Percentiles rank a stretch among this genome's conserved stretches.
phyloP scores from a whole-genome alignment of 1,284 basidiomycete genomes.

The Vanrija humicola region DNA sequence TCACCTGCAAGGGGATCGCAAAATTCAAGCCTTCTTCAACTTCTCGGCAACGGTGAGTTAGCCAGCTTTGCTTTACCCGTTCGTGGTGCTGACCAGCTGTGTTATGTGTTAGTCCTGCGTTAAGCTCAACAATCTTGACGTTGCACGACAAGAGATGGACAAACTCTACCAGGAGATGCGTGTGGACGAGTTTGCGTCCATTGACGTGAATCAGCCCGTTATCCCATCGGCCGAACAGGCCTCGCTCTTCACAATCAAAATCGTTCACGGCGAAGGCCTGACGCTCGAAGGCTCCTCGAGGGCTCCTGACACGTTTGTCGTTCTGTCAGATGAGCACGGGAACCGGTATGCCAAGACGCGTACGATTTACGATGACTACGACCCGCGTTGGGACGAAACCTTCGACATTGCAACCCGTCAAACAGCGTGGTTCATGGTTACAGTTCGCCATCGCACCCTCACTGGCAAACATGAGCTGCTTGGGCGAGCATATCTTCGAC shows the following conservation, averaged over 20 bases:
- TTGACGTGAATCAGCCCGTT: slow-evolving; percentile 57
- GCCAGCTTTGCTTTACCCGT: neutral
- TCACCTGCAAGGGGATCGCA: slow-evolving; percentile 73
- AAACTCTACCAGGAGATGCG: slow-evolving; percentile 89
- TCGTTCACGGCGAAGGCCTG: slow-evolving; percentile 81
- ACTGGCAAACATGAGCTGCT: slow-evolving; percentile 87
- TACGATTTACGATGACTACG: slow-evolving; percentile 86
- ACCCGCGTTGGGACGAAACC: slow-evolving; percentile 95
- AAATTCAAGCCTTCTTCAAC: slow-evolving; percentile 63
- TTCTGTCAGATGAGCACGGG: slow-evolving; percentile 87
- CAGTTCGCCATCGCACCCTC: slow-evolving; percentile 82
- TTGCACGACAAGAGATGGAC: slow-evolving; percentile 83
- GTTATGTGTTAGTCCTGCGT: slow-evolving; percentile 72
- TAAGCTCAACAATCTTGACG: slow-evolving; percentile 96
- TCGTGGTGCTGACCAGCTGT: too few relatives aligned
- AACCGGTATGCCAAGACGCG: slow-evolving; percentile 89
- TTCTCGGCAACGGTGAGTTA: slow-evolving; percentile 65
- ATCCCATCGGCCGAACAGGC: slow-evolving; percentile 59
- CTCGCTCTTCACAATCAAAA: slow-evolving; percentile 91
- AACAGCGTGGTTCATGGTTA: slow-evolving; percentile 93
- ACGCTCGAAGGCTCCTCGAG: slow-evolving; percentile 63
- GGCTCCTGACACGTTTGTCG: slow-evolving; percentile 77
- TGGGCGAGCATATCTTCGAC: slow-evolving; percentile 84
- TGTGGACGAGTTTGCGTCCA: slow-evolving; percentile 77
- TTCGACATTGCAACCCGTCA: slow-evolving; percentile 81